Base-by-base conservation (phyloP, 73 alveolate genomes). In the Tetrahymena borealis region DNA sequence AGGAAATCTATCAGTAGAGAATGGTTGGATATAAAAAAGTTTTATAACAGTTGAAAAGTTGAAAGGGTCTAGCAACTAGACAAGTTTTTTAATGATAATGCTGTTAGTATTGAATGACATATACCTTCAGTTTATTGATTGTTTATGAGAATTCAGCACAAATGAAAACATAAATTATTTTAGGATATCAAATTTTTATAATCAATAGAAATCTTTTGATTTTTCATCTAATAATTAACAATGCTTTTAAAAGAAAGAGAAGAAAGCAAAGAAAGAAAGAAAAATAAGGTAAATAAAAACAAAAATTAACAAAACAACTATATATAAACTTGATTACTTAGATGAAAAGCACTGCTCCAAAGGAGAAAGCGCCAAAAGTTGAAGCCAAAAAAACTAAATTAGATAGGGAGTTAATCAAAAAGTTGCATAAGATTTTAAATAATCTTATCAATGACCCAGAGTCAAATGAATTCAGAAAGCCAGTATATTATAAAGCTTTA, bases 401-500 rank as follows among this genome's bases (percentile, higher is more conserved):
- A 79, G 42, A 36, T 9, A 36, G 91, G 20, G 96, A 95, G 12
- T 91, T 90, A 78, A 35, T 31, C 40, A 85, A 90, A 10, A 93
- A 94, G 79, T 33, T 94, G 36, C 90, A 90, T 40, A 91, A 90
- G 31, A 91, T 96, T 24, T 78, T 96, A 32, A 41, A 90, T 38
- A 78, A 92, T 7, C 38, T 96, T 7, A 96, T 93, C 90, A 78
- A 94, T 33, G 97, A 97, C 41, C 95, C 97, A n/a, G 96, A 98
- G 35, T 93, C 99, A 4, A 94, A 91, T 37, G 98, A 95, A 78
- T 98, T 98, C 96, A 91, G 95, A 33, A 96, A 95, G 78, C 99
- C 99, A n/a, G 98, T 96, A 20, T 96, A 96, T 92, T 96, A 90
- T 96, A 96, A 97, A 94, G 97, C 92, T 36, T 79, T 96, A 39